A percentile compares a stretch with the other conserved stretches of the same genome.
Conservation (phyloP, 2,329 filamentous ascomycete genomes). For the Trichoderma atrobrunneum region DNA sequence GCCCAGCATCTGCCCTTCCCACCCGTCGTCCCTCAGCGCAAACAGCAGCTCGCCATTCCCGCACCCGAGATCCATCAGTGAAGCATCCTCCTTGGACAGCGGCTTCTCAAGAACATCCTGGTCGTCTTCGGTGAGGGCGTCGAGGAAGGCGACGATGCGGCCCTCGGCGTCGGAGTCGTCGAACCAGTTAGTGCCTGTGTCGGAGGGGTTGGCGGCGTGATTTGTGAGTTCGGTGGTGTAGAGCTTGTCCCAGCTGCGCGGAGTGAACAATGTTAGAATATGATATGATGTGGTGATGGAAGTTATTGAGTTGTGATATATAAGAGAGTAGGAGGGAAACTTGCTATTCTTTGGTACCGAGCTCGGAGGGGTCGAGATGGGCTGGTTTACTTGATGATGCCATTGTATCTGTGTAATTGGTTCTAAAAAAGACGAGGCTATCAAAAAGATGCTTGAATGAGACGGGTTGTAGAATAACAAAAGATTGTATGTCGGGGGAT, state of each 20-base stretch:
- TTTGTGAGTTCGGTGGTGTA: constrained; percentile 71
- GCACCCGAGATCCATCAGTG: constrained; percentile 84
- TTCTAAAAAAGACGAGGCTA: not conserved
- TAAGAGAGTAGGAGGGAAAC: constrained; percentile 31
- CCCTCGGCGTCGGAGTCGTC: constrained; percentile 85
- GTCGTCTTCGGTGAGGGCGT: constrained; percentile 30
- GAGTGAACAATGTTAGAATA: not conserved
- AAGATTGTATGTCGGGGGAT: not conserved
- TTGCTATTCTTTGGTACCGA: constrained; percentile 91
- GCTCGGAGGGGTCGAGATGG: constrained; percentile 70
- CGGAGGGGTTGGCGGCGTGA: constrained; percentile 66
- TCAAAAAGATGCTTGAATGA: not conserved
- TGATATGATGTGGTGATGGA: not conserved
- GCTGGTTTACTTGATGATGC: constrained; percentile 44
- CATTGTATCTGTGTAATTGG: not conserved
- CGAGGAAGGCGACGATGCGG: constrained; percentile 72
- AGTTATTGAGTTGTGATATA: not conserved
- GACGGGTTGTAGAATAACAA: not conserved
- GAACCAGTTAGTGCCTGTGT: constrained; percentile 95
- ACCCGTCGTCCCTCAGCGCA: constrained; percentile 64
- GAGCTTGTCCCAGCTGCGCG: constrained; percentile 69
- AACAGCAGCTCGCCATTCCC: constrained; percentile 94
- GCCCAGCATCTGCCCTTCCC: constrained; percentile 70
- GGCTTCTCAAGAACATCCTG: constrained; percentile 24
- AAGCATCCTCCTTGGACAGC: constrained; percentile 33